Base-by-base conservation (phyloP, 2,329 filamentous ascomycete genomes). In the Colletotrichum kahawae region DNA sequence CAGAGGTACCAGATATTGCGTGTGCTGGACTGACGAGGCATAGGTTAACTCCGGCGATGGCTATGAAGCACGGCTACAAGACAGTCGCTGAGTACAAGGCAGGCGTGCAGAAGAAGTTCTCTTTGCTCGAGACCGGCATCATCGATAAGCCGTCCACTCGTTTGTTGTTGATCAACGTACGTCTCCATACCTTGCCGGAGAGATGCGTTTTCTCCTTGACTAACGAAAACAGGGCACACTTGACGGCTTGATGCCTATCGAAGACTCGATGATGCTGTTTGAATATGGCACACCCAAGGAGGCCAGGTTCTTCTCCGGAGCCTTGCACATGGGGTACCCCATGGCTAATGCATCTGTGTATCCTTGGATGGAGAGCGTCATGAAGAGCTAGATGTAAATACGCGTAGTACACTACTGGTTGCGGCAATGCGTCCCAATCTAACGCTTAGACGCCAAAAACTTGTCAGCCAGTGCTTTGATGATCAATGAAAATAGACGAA, bases 271-370 rank as follows among this genome's bases (percentile, higher is more conserved):
- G 84, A 83, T 94, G 67, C 83, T 93, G 69, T 90, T 93, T 77
- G 91, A 93, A 81, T 88, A 93, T 77, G 92, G 92, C 4, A 87
- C 86, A 36, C 91, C 91, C 14, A 94, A 94, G 84, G 92, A 93
- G 82, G 91, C 87, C 13, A 87, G 79, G 64, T 92, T 93, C 83
- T 92, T 93, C 76, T 84, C 88, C 0, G 89, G 89, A 0, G 84
- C 90, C 36, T 80, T 92, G 77, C 92, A 94, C 78, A 94, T 93
- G 92, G 92, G 92, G 14, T 94, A 94, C 80, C 92, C 92, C 6
- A 81, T 87, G 79, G 90, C 90, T 1, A 92, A 92, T 77, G 82
- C 80, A 5, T 83, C 85, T 6, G 89, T 92, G 29, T 92, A 91
- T 80, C 89, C 90, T 2, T 92, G 90, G 91, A 90, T 92, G 87